Conservation (phyloP, 257 asterid species). For the Solanum appendiculatum region DNA sequence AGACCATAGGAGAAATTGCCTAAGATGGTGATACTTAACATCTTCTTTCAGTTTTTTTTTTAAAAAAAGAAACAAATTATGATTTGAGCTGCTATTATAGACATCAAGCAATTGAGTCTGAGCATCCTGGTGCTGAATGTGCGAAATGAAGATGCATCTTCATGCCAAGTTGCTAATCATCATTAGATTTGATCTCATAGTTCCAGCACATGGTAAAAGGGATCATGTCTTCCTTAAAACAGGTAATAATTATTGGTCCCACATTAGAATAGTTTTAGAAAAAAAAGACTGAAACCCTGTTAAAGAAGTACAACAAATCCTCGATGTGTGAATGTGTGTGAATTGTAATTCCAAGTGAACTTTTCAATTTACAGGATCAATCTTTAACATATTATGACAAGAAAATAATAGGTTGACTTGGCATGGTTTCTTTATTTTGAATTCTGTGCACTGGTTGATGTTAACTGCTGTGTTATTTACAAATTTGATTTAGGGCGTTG, state of each 20-base stretch:
- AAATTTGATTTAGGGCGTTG: constrained; percentile 34
- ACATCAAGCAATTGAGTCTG: background rate
- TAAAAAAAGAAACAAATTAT: background rate
- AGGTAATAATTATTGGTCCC: background rate
- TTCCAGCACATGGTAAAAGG: background rate
- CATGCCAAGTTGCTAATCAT: background rate
- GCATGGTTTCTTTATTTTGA: background rate
- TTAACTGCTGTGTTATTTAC: background rate
- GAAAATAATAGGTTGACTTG: background rate
- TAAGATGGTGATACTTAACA: background rate
- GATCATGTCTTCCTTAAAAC: background rate
- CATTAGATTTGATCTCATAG: background rate
- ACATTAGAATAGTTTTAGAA: background rate
- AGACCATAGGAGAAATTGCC: background rate
- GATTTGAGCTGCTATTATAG: background rate
- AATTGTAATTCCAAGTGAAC: background rate
- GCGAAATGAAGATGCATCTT: background rate
- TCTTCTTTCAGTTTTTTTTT: background rate
- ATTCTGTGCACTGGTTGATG: background rate
- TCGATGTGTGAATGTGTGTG: background rate
- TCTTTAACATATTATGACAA: background rate
- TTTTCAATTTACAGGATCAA: background rate
- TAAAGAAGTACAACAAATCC: background rate
- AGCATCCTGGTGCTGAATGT: background rate
- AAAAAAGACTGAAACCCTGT: background rate